Base-by-base conservation (phyloP, 352 stramenopile species). In the Phytophthora cryptogea region DNA sequence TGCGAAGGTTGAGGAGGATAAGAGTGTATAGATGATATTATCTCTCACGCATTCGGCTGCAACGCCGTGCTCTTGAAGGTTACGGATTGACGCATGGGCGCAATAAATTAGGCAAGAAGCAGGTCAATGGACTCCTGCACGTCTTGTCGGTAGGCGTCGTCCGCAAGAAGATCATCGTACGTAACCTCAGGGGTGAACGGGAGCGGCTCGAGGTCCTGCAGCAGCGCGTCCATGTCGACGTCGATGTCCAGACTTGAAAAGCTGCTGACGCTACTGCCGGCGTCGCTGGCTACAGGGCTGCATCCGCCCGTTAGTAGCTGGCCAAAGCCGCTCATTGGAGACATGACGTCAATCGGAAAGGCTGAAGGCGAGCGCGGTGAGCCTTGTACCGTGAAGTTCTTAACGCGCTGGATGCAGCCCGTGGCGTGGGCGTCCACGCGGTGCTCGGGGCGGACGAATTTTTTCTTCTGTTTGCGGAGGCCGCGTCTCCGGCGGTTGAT, bases 401-500 rank as follows among this genome's bases (percentile, higher is more conserved):
- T 83, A 13, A 78, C 64, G 30, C 74, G 72, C 57, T 87, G 73
- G 55, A 92, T 92, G 65, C 76, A 85, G 13, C 83, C 83, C 1
- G 78, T 76, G 3, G 80, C 74, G 36, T 83, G 66, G 23, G 80
- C 63, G 53, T 92, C 83, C 8, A 92, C 80, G 36, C 83, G 83
- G 69, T 92, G 83, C 66, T 92, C 83, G 2, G 78, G 74, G 8
- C 80, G 80, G 14, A 85, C 70, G 16, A 89, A 83, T 57, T 86
- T 88, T 75, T 90, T 91, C 67, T 93, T 91, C 63, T 93, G 77
- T 80, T 93, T 93, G 45, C 84, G 84, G 20, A 93, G 67, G 0
- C 84, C 84, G 40, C 84, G 81, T 58, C 86, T 74, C n/a, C 82
- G 84, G 20, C 83, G 83, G 51, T 86, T 78, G 47, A 94, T 85